Conservation (phyloP, 2,329 filamentous ascomycete genomes). For the Pseudocercospora fuligena region DNA sequence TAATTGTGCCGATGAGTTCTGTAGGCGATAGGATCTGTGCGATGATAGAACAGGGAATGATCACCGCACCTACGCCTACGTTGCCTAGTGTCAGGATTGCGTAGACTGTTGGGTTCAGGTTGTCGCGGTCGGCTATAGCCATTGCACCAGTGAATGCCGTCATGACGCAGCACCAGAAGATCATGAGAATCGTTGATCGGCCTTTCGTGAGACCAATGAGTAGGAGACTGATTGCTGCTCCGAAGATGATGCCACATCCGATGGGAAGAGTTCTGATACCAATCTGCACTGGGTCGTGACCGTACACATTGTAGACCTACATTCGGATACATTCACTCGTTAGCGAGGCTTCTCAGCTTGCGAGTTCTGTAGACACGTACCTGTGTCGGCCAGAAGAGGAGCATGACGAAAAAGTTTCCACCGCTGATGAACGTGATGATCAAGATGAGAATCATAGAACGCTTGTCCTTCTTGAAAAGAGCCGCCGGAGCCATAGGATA, state of each 20-base stretch:
- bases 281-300: slow-evolving; percentile 62
- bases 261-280: slow-evolving; percentile 68
- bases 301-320: slow-evolving; percentile 62
- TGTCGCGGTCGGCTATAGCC: slow-evolving; percentile 29
- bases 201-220: slow-evolving; percentile 64
- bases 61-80: slow-evolving; percentile 69
- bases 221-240: slow-evolving; percentile 63
- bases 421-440: slow-evolving; percentile 47
- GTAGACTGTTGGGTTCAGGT: slow-evolving; percentile 34
- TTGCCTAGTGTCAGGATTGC: slow-evolving; percentile 63
- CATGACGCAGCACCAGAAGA: slow-evolving; percentile 66
- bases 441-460: slow-evolving; percentile 44
- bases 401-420: slow-evolving; percentile 44
- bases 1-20: slow-evolving; percentile 70
- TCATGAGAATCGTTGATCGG: slow-evolving; percentile 63
- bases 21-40: slow-evolving; percentile 69
- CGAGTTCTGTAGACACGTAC: slow-evolving; percentile 35
- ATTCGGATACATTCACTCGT: background rate
- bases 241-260: slow-evolving; percentile 65
- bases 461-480: slow-evolving; percentile 37
- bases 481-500: slow-evolving; percentile 41
- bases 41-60: slow-evolving; percentile 69
- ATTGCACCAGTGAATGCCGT: slow-evolving; percentile 57
- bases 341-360: background rate
- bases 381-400: slow-evolving; percentile 67